A percentile compares a stretch with the other conserved stretches of the same genome.
phyloP scores from a whole-genome alignment of 2,329 filamentous ascomycete species.

The Cercospora sp. region DNA sequence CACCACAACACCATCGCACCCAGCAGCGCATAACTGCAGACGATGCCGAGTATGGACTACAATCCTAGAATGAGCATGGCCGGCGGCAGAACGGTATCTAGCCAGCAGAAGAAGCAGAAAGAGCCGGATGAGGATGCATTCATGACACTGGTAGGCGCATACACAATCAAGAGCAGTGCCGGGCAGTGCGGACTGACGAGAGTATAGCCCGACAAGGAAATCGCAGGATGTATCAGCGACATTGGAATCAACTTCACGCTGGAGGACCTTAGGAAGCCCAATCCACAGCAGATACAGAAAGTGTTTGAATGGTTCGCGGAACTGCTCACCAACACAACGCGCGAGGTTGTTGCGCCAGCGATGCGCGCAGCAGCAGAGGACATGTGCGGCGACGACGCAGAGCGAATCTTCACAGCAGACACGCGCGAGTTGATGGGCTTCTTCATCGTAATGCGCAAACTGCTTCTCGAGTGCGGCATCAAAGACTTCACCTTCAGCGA shows the following conservation, averaged over 20 bases:
- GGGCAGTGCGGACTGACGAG: constrained; percentile 12
- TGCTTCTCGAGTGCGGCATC: constrained; percentile 84
- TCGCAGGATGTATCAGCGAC: constrained; percentile 94
- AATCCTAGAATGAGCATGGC: constrained; percentile 55
- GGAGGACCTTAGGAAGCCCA: constrained; percentile 88
- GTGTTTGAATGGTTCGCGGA: constrained; percentile 98
- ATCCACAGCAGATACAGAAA: constrained; percentile 90
- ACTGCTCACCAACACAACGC: constrained; percentile 87
- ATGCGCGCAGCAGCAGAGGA: constrained; percentile 92
- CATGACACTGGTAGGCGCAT: constrained; percentile 49
- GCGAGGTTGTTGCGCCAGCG: constrained; percentile 88
- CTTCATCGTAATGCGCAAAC: constrained; percentile 76
- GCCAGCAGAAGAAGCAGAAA: constrained; percentile 44
- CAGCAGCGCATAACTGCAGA: constrained; percentile 16
- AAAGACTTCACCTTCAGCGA: constrained; percentile 93
- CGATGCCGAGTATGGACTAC: constrained; percentile 48
- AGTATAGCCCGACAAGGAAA: constrained; percentile 68
- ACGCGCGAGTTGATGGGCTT: constrained; percentile 95
- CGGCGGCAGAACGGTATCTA: constrained; percentile 38
- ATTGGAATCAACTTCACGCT: constrained; percentile 88
- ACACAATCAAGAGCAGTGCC: constrained; percentile 12
- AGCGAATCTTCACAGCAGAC: constrained; percentile 75
- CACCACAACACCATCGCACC: not conserved
- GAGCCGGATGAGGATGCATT: constrained; percentile 50
- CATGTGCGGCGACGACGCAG: constrained; percentile 77